Percentiles rank a stretch among this genome's conserved stretches.
These are phyloP conservation scores for Vitis vinifera DNA, from an alignment of 164 flowering plant species.

Conservation along the genomic window ASM3070453v1 NC_081822.1:925501-926000, in stretches of 20 bases:
- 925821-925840: conserved; percentile 36
- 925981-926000: conserved; percentile 7
- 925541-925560: conserved; percentile 76
- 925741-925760: conserved; percentile 81
- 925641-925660: conserved; percentile 45
- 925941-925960: conserved; percentile 48
- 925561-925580: conserved; percentile 68
- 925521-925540: conserved; percentile 49
- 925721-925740: conserved; percentile 79
- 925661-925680: conserved; percentile 57
- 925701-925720: conserved; percentile 68
- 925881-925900: background rate
- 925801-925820: conserved; percentile 42
- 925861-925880: conserved; percentile 1
- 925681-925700: conserved; percentile 70
- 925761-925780: conserved; percentile 67
- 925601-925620: conserved; percentile 87
- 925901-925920: background rate
- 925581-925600: conserved; percentile 82
- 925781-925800: conserved; percentile 67
- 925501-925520: conserved; percentile 81
- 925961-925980: conserved; percentile 82
- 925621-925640: conserved; percentile 79
- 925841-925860: conserved; percentile 9
- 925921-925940: conserved; percentile 47